These are phyloP conservation scores for Jatropha curcas DNA, from an alignment of 345 rosid species.

Conservation along the genomic window DNA sequence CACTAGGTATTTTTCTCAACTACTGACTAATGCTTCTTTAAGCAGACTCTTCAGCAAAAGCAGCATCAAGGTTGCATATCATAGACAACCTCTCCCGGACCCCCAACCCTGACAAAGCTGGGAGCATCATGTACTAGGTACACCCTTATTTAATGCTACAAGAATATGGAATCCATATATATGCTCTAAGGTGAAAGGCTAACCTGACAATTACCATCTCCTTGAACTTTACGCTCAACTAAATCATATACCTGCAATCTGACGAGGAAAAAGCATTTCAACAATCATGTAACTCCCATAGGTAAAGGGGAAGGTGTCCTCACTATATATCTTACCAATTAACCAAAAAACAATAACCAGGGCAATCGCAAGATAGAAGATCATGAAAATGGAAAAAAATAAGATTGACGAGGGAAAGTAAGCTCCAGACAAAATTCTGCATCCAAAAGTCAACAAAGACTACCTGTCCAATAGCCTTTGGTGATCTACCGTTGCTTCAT, in stretches of 20 bases:
- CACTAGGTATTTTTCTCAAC: background rate
- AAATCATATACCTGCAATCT: slow-evolving; percentile 56
- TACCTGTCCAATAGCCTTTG: slow-evolving; percentile 75
- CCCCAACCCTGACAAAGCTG: no score
- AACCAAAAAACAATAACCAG: background rate
- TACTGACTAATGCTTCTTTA: background rate
- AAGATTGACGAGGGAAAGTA: slow-evolving; percentile 33
- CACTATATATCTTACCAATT: slow-evolving; percentile 27
- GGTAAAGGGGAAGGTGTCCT: background rate
- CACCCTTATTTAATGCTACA: background rate
- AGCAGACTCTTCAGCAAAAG: background rate
- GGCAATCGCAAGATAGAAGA: background rate
- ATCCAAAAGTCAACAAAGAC: slow-evolving; percentile 6
- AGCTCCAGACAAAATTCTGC: background rate
- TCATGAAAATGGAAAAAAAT: background rate
- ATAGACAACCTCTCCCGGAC: slow-evolving; percentile 8
- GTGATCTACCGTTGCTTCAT: slow-evolving; percentile 93
- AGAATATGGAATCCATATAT: background rate
- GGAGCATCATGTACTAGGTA: no score
- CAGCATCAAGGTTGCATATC: no score
- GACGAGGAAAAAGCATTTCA: background rate
- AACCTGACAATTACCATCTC: slow-evolving; percentile 88
- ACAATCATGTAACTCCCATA: background rate
- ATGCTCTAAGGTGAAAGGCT: slow-evolving; percentile 20
- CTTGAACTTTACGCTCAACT: slow-evolving; percentile 63